These are phyloP conservation scores for Mallotus nudiflorus DNA, from an alignment of 345 rosid species.

Conservation along the genomic window DNA sequence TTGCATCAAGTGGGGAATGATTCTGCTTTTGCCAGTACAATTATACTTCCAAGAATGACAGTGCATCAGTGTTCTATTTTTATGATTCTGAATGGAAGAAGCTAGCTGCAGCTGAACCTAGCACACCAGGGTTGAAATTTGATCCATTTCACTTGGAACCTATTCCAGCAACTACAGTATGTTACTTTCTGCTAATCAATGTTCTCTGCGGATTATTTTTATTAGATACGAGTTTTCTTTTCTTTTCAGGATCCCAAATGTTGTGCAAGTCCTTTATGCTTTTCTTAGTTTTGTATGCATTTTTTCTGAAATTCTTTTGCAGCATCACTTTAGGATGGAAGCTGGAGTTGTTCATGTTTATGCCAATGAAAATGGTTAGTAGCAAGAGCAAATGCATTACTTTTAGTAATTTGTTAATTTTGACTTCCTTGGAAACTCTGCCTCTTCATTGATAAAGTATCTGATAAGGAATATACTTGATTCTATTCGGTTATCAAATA, in stretches of 20 bases:
- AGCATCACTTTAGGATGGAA: constrained; percentile 55
- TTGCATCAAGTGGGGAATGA: constrained; percentile 26
- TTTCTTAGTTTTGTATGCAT: background rate
- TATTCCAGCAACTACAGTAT: constrained; percentile 45
- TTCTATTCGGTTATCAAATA: background rate
- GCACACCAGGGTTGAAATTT: constrained; percentile 18
- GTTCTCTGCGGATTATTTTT: background rate
- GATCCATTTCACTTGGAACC: constrained; percentile 46
- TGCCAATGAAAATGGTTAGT: constrained; percentile 44
- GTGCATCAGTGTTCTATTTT: constrained; percentile 27
- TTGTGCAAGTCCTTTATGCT: background rate
- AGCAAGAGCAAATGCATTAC: background rate
- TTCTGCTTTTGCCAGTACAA: constrained; percentile 19
- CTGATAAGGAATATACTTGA: background rate
- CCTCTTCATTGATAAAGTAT: background rate
- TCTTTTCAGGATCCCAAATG: background rate
- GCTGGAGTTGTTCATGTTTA: constrained; percentile 52
- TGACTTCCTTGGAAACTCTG: background rate
- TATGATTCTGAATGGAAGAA: constrained; percentile 42
- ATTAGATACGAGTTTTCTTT: background rate
- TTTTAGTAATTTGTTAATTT: background rate
- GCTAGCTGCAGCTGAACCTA: constrained; percentile 24
- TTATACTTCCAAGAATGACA: constrained; percentile 29
- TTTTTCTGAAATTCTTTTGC: constrained; percentile 23
- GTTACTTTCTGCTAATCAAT: constrained; percentile 21